Conservation (phyloP, 1,284 basidiomycete species). For the Ganoderma leucocontextum region DNA sequence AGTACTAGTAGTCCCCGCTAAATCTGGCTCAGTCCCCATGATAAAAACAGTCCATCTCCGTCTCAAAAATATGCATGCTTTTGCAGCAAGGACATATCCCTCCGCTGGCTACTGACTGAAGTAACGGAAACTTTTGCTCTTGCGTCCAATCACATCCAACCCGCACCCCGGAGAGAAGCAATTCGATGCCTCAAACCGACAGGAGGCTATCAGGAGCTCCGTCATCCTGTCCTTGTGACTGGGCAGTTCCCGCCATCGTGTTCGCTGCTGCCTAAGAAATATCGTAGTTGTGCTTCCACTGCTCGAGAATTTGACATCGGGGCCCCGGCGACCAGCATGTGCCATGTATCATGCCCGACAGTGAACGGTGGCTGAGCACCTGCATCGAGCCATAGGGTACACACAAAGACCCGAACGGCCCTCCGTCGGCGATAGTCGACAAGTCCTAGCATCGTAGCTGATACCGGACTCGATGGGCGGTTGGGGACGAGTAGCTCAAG, state of each 20-base stretch:
- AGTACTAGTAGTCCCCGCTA: too few relatives aligned
- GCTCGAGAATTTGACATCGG: not conserved
- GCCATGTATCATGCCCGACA: not conserved
- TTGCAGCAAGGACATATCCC: not conserved
- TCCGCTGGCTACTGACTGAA: not conserved
- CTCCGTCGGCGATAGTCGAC: not conserved
- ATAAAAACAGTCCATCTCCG: not conserved
- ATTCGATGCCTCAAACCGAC: not conserved
- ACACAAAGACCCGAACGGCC: not conserved
- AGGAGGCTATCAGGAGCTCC: constrained; percentile 8
- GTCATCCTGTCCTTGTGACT: constrained; percentile 5
- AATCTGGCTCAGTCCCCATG: constrained; percentile 1
- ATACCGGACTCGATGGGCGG: not conserved
- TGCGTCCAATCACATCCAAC: constrained; percentile 1
- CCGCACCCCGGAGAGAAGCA: not conserved
- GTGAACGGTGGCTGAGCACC: not conserved
- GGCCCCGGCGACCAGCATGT: not conserved
- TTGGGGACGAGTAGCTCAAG: not conserved
- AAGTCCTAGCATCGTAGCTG: not conserved
- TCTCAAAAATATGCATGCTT: constrained; percentile 3
- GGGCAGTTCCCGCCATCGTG: not conserved
- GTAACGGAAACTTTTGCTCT: not conserved
- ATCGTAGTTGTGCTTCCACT: not conserved
- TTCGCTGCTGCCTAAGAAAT: not conserved
- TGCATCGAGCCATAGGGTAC: not conserved